Base-by-base conservation (phyloP, 139 green algal genomes). In the Trebouxia sp. region DNA sequence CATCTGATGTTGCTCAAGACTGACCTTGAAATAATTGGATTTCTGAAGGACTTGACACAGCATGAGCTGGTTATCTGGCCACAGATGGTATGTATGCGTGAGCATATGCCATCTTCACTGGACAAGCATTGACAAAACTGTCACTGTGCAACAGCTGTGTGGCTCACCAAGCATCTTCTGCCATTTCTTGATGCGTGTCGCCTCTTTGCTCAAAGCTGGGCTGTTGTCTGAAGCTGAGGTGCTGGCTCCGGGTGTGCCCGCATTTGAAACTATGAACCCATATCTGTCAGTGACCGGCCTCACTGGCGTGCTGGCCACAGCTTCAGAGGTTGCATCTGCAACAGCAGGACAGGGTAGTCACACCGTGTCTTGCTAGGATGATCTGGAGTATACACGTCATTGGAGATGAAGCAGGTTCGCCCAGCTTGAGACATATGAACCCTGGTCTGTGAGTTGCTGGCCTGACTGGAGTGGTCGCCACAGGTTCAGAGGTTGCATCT, bases 81-180 rank as follows among this genome's bases (percentile, higher is more conserved):
- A n/a, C n/a, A n/a, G n/a, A n/a, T n/a, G n/a, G n/a, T n/a, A n/a
- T n/a, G n/a, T n/a, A n/a, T n/a, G n/a, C n/a, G n/a, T n/a, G n/a
- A n/a, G n/a, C n/a, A n/a, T n/a, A n/a, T n/a, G n/a, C n/a, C n/a
- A n/a, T n/a, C n/a, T n/a, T n/a, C n/a, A n/a, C n/a, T n/a, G n/a
- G n/a, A n/a, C n/a, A n/a, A n/a, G n/a, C n/a, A n/a, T n/a, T n/a
- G n/a, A n/a, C n/a, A n/a, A n/a, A n/a, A n/a, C n/a, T n/a, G n/a
- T n/a, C n/a, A n/a, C 28, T 47, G 20, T 3, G 30, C 12, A 50
- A 12, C 20, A 30, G 32, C 30, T 47, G 9, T 14, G 10, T 8
- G n/a, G 26, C 74, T 53, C n/a, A 80, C 89, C 87, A 47, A 91
- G 70, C 89, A 93, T 93, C 30, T 80, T 80, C 9, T 77, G 81